Evolutionary conservation across 2,329 filamentous ascomycete genomes (phyloP).

Genomic region (Teratosphaeria viscida): DNA sequence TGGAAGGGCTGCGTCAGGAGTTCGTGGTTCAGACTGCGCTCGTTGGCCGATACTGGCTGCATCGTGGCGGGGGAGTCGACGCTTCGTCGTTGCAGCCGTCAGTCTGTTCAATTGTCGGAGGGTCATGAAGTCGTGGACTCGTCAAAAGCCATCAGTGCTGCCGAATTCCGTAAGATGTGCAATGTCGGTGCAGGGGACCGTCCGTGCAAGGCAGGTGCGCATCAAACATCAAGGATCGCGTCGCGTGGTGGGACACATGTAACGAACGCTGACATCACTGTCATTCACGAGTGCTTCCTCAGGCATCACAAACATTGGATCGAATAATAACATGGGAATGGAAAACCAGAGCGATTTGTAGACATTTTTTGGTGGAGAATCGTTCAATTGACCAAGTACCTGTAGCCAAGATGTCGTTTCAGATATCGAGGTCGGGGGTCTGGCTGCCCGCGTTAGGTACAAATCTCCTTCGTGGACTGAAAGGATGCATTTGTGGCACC

Average conservation of each 20-base stretch:
- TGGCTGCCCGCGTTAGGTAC: not conserved
- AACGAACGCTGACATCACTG: not conserved
- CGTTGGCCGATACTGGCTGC: conserved; percentile 35
- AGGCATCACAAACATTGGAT: not conserved
- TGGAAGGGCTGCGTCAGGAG: conserved; percentile 66
- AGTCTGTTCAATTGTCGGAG: not conserved
- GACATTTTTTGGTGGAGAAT: no score
- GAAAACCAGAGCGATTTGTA: not conserved
- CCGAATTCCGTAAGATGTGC: not conserved
- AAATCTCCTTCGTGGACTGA: not conserved
- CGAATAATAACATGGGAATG: not conserved
- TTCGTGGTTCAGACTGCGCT: conserved; percentile 74
- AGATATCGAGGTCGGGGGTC: not conserved
- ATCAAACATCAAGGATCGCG: not conserved
- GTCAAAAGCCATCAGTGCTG: not conserved
- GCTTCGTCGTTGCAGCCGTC: not conserved
- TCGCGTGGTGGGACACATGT: not conserved
- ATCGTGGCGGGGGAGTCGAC: conserved; percentile 12
- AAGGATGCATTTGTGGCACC: not conserved
- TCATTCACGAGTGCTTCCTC: not conserved
- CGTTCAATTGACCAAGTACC: not conserved
- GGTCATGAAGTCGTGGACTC: not conserved
- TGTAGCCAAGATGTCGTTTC: not conserved
- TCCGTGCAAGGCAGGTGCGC: not conserved
- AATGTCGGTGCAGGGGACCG: not conserved